Base-by-base conservation (phyloP, 2,329 filamentous ascomycete genomes). In the Aspergillus unguis region DNA sequence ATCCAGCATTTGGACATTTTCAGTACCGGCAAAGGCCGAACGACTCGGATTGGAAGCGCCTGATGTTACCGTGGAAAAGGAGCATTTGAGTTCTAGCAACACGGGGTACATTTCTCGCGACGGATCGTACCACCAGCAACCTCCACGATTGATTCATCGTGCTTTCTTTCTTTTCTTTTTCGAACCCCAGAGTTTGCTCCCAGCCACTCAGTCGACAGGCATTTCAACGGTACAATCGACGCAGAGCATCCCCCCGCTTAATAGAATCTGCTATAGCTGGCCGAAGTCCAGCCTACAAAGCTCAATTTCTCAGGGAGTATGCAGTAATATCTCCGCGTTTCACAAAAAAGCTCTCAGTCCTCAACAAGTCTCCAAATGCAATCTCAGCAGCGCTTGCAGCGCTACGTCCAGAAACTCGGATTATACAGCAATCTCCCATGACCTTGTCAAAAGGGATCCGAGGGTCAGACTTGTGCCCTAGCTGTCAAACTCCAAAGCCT, bases 361-460 rank as follows among this genome's bases (percentile, higher is more conserved):
- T n/a, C 17, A 41, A 26, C 36, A 38, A 32, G 7, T 31, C 26
- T 26, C 23, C 29, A 25, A 10, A 9, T 31, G 33, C 29, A 48
- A 35, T 35, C 23, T 47, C 33, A 38, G 31, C 53, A 44, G 41
- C 55, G 55, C 55, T 55, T 57, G 43, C 36, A 55, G 55, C 55
- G 55, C 53, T 53, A 50, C 40, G 32, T 17, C 23, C 11, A 55
- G 28, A 55, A 55, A 44, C 28, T 23, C 25, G 36, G 36, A 25
- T 17, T 17, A 17, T n/a, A 23, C 37, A 7, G 33, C 23, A 25
- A 44, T 46, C 33, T 50, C 46, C 33, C 46, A 48, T 52, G 48
- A 47, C 44, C 44, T 43, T 38, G 35, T 48, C 55, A 55, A 47
- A 53, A 52, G 47, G 33, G 52, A 50, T 54, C 53, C 36, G 52